Base-by-base conservation (phyloP, 2,329 filamentous ascomycete species). In the Pleoardoris graminearum region DNA sequence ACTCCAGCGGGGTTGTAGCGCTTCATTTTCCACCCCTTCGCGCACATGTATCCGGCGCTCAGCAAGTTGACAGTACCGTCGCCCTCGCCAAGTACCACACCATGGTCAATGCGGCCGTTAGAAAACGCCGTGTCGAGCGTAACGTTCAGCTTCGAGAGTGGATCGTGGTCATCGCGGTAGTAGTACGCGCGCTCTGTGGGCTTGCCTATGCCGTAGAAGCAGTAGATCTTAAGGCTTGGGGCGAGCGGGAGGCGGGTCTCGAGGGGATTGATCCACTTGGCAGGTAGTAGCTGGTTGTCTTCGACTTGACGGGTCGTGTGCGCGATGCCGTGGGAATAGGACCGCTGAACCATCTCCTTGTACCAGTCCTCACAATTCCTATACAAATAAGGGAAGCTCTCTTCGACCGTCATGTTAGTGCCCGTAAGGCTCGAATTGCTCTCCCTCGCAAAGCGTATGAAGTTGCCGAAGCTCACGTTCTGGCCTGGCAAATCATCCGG, bases 51-150 rank as follows among this genome's bases (percentile, higher is more conserved):
- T 2, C 93, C 94, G 0, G 86, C 85, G 62, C 89, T 95, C 10
- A 99, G 76, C n/a, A 99, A 75, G 59, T 92, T 96, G 36, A 99
- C 94, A 0, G 94, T 99, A 1, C 94, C 94, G 63, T 99, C 94
- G 3, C 94, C 94, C 72, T 97, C 94, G 32, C 93, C 93, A 81
- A 97, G 88, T 29, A 96, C 81, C n/a, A 99, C 91, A 21, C 94
- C 94, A 60, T 89, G 94, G 69, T 99, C 92, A 4, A 83, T 74
- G 17, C 76, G 72, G 17, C 73, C 73, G 22, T 74, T 72, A 2
- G 75, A 79, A 29, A 78, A 75, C 10, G 73, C 75, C 1, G 80
- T 82, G 59, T 83, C 81, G 46, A 83, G 81, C 23, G 78, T 81
- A 29, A 82, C 75, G 63, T 91, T 91, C 16, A 91, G 78, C 16